These are phyloP conservation scores for Colletotrichum graminicola DNA, from an alignment of 2,329 filamentous ascomycete species.

Conservation along the genomic window DNA sequence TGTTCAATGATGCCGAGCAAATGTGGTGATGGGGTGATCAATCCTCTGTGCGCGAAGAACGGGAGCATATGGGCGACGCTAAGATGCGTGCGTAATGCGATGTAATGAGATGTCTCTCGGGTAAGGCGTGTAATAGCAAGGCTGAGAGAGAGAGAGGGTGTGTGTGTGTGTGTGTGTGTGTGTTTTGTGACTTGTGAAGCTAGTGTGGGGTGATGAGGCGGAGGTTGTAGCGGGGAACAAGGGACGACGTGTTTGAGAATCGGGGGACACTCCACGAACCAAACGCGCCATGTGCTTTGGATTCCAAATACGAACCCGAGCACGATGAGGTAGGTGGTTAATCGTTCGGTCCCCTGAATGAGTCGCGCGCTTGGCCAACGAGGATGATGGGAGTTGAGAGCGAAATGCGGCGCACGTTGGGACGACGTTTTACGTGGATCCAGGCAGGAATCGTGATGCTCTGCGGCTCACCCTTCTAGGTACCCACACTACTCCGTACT, in stretches of 20 bases:
- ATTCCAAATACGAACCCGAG: slow-evolving; percentile 33
- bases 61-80: not conserved
- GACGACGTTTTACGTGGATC: not conserved
- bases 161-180: not conserved
- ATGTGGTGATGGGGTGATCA: not conserved
- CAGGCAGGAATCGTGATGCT: no score
- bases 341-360: not conserved
- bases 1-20: not conserved
- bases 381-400: slow-evolving; percentile 1
- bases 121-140: not conserved
- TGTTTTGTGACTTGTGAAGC: not conserved
- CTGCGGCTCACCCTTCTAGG: no score
- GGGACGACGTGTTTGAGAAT: slow-evolving; percentile 27
- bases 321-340: slow-evolving; percentile 24
- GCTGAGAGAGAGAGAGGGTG: no score
- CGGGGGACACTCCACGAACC: slow-evolving; percentile 8
- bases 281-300: slow-evolving; percentile 7
- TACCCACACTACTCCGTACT: no score
- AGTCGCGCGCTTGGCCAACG: slow-evolving; percentile 10
- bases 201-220: not conserved
- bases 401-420: not conserved
- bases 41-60: not conserved
- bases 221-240: not conserved
- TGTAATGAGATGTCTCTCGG: not conserved
- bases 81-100: not conserved